Conservation (phyloP, 345 rosid genomes). For the Lumnitzera racemosa region DNA sequence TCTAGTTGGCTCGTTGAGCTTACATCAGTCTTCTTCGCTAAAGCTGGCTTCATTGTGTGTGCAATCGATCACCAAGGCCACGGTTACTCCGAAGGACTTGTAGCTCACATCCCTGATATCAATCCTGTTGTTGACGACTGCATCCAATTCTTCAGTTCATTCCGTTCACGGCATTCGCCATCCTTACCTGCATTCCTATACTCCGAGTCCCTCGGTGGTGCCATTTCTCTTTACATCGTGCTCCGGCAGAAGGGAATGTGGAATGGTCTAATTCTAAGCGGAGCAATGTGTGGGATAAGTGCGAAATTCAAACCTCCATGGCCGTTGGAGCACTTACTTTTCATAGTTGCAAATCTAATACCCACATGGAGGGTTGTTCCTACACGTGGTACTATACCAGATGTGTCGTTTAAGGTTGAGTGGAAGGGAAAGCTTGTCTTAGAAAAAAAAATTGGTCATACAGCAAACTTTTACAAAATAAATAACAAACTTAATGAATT, state of each 20-base stretch:
- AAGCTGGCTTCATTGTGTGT: slow-evolving; percentile 68
- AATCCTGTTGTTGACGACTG: slow-evolving; percentile 80
- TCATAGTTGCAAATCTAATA: slow-evolving; percentile 48
- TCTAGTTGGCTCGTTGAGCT: slow-evolving; percentile 72
- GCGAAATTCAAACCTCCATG: slow-evolving; percentile 85
- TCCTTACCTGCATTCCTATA: slow-evolving; percentile 69
- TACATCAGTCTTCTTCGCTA: slow-evolving; percentile 69
- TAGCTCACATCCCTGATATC: slow-evolving; percentile 64
- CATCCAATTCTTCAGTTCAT: slow-evolving; percentile 48
- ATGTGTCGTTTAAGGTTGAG: slow-evolving; percentile 63
- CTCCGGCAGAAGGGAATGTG: slow-evolving; percentile 63
- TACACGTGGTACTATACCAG: slow-evolving; percentile 69
- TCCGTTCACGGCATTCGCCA: slow-evolving; percentile 44
- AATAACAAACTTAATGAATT: no score
- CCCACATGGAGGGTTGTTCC: slow-evolving; percentile 89
- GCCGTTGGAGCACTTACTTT: slow-evolving; percentile 80
- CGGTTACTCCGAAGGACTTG: slow-evolving; percentile 86
- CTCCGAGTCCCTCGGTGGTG: slow-evolving; percentile 91
- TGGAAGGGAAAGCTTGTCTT: slow-evolving; percentile 73
- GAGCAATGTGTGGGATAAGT: slow-evolving; percentile 95
- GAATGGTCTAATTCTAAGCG: slow-evolving; percentile 76
- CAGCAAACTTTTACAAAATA: no score
- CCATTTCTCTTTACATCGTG: slow-evolving; percentile 67
- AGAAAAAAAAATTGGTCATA: no score
- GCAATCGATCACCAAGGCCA: slow-evolving; percentile 98